A percentile compares a stretch with the other conserved stretches of the same genome.
phyloP scores from a whole-genome alignment of 2,329 filamentous ascomycete genomes.

The Coniosporium tulheliwenetii region DNA sequence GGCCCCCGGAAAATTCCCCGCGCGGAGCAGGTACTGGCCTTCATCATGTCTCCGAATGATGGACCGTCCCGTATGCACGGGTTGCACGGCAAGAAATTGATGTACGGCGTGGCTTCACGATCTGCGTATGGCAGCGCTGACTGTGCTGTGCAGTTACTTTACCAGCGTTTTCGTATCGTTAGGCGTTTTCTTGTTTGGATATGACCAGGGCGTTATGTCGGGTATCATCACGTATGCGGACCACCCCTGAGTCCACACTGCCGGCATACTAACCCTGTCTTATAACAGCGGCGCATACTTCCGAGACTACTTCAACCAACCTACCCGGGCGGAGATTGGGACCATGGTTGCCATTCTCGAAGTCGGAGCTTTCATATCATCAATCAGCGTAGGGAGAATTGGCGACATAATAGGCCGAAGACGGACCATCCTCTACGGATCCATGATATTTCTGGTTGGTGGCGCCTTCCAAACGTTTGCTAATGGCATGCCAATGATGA shows the following conservation, averaged over 20 bases:
- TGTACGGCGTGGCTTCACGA: slow-evolving; percentile 43
- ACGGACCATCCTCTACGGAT: slow-evolving; percentile 84
- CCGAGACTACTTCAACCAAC: slow-evolving; percentile 82
- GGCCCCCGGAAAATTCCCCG: slow-evolving; percentile 46
- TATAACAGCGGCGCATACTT: slow-evolving; percentile 62
- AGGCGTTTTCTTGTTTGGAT: slow-evolving; percentile 78
- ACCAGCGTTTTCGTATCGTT: slow-evolving; percentile 82
- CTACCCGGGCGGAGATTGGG: slow-evolving; percentile 71
- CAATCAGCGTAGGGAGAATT: slow-evolving; percentile 68
- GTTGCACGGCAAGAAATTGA: slow-evolving; percentile 84
- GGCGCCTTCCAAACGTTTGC: slow-evolving; percentile 75
- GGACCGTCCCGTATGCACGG: slow-evolving; percentile 61
- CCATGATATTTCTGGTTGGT: slow-evolving; percentile 70
- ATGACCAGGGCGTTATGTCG: slow-evolving; percentile 85
- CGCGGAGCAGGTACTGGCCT: slow-evolving; percentile 55
- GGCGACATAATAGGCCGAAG: slow-evolving; percentile 85
- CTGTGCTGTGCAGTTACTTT: slow-evolving; percentile 52
- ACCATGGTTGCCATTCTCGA: slow-evolving; percentile 98
- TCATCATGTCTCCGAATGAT: slow-evolving; percentile 73
- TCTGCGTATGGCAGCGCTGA: slow-evolving; percentile 14
- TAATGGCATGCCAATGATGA: slow-evolving; percentile 77
- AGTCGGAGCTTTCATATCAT: slow-evolving; percentile 82
- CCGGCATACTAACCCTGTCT: slow-evolving; percentile 7
- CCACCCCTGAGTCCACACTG: slow-evolving; percentile 5
- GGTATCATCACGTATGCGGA: slow-evolving; percentile 49